Conservation (phyloP, 2,329 filamentous ascomycete species). For the Monilinia aucupariae region DNA sequence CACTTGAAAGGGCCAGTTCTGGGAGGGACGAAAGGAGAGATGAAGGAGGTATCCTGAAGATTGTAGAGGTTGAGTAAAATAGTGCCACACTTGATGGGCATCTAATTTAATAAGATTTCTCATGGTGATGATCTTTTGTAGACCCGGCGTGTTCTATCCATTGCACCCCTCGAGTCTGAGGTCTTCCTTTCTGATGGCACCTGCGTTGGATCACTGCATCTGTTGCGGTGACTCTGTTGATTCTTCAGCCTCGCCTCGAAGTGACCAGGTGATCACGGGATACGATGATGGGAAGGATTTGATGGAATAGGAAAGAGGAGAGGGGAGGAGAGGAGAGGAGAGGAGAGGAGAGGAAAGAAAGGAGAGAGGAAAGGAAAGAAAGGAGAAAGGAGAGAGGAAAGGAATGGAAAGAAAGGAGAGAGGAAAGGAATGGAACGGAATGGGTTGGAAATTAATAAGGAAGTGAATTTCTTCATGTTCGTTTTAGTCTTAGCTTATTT, state of each 20-base stretch:
- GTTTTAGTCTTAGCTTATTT: background rate
- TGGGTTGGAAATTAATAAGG: background rate
- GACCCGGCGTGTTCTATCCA: background rate
- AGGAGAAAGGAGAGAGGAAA: no score
- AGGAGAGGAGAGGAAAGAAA: no score
- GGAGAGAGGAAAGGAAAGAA: no score
- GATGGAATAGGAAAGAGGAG: no score
- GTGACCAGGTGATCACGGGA: no score
- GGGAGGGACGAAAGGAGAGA: background rate
- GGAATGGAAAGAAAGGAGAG: background rate
- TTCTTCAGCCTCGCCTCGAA: no score
- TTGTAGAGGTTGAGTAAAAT: background rate
- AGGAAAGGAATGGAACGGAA: no score
- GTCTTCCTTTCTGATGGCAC: background rate
- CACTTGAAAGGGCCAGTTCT: background rate
- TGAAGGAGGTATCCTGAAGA: background rate
- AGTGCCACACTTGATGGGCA: background rate
- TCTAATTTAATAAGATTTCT: background rate
- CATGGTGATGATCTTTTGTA: background rate
- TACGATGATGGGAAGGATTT: no score
- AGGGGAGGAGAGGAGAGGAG: no score
- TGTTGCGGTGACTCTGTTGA: no score
- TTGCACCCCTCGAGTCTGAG: background rate
- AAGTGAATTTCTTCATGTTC: background rate
- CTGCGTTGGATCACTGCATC: background rate